Base-by-base conservation (phyloP, 2,329 filamentous ascomycete species). In the Cryphonectria naterciae region DNA sequence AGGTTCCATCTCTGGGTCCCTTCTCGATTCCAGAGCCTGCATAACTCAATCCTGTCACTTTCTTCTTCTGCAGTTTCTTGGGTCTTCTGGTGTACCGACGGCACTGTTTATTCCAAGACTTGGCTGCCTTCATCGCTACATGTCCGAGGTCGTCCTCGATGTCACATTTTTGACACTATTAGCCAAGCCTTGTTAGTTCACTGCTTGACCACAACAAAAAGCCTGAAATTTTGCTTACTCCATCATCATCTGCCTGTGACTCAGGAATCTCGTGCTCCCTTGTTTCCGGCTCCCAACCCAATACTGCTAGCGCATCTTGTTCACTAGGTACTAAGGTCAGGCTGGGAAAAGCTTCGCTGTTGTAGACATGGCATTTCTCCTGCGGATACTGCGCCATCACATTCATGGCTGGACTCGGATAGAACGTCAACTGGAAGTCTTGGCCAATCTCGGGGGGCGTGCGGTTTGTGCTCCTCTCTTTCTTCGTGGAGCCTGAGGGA, bases 381-480 rank as follows among this genome's bases (percentile, higher is more conserved):
- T 69, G 67, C 17, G 67, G 25, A 28, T 72, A 69, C 2, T 67
- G 37, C 13, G 58, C 52, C 54, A 72, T 43, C 6, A 67, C 54
- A 22, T 67, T 64, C 70, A 72, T 72, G n/a, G 63, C 70, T n/a
- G 67, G 70, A 17, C 67, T 69, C 10, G 70, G 68, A 58, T 67
- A 72, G 32, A 72, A 69, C 2, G 67, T 72, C 67, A 72, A 35
- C 28, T 72, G 67, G 64, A 72, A 72, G 4, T 66, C 60, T 19
- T 68, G 65, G 19, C 70, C 67, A 25, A 65, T 60, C 46, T 58
- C 69, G 11, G 5, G 4, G 2, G n/a, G 10, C 10, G n/a, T 13
- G 52, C n/a, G 7, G 25, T 11, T 54, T 6, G 25, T 54, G n/a
- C 8, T 4, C 8, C 11, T 54, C n/a, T 54, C n/a, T 6, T 28